These are phyloP conservation scores for Clarireedia paspali DNA, from an alignment of 2,329 filamentous ascomycete genomes.

Conservation along the genomic window DNA sequence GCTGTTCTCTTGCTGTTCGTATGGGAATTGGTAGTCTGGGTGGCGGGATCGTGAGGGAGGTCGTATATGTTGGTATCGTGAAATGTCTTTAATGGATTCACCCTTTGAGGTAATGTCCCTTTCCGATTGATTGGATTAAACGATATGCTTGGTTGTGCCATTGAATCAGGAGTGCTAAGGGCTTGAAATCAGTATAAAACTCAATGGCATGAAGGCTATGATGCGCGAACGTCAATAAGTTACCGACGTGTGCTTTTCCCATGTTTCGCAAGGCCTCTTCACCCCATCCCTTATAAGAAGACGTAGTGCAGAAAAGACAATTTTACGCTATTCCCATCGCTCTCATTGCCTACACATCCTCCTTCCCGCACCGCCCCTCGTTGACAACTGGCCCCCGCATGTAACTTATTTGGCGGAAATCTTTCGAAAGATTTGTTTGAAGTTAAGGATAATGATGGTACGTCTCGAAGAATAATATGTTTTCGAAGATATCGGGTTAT, in stretches of 20 bases:
- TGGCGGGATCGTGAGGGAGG: conserved; percentile 6
- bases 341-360: background rate
- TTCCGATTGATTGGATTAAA: conserved; percentile 20
- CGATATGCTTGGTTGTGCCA: conserved; percentile 3
- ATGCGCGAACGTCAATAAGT: background rate
- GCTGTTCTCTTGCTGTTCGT: conserved; percentile 10
- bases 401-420: no score
- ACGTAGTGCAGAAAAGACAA: background rate
- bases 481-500: no score
- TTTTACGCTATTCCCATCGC: background rate
- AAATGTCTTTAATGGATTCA: conserved; percentile 13
- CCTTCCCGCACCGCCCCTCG: background rate
- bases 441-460: background rate
- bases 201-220: background rate
- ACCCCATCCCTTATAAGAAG: background rate
- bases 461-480: no score
- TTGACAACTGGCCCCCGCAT: background rate
- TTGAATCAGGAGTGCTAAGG: background rate
- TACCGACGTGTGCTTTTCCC: background rate
- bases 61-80: conserved; percentile 14
- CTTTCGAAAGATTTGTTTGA: no score
- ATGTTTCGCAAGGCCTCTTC: background rate
- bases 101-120: conserved; percentile 7
- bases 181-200: background rate
- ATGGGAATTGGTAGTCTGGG: background rate